These are phyloP conservation scores for Lodderomyces oxycetoniae DNA, from an alignment of 1,139 yeast species.

Conservation along the genomic window DNA sequence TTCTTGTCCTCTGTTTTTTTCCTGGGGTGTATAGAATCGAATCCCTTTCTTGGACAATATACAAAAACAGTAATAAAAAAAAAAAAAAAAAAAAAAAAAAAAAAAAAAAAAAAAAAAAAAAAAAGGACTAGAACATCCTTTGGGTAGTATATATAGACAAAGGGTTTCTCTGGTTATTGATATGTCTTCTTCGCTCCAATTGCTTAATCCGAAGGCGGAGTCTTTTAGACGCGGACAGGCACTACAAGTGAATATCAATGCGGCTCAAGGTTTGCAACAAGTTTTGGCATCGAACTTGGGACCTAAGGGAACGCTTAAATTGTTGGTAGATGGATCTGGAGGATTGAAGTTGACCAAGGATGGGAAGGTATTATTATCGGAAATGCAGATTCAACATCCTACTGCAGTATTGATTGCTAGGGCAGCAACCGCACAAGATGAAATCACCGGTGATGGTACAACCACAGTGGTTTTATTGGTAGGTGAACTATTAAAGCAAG, in stretches of 20 bases:
- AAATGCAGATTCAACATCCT: conserved; percentile 99
- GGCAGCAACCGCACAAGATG: conserved; percentile 98
- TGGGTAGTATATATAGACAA: background rate
- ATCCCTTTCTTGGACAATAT: no score
- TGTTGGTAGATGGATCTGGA: conserved; percentile 97
- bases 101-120: conserved; percentile 1
- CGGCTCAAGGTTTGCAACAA: conserved; percentile 95
- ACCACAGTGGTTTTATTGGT: conserved; percentile 94
- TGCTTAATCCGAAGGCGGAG: conserved; percentile 95
- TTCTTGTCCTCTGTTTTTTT: no score
- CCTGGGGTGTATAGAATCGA: no score
- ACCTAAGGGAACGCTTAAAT: conserved; percentile 94
- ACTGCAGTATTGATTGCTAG: conserved; percentile 98
- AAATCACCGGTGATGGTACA: conserved; percentile 98
- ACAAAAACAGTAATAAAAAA: conserved; percentile 1
- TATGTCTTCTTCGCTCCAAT: conserved; percentile 68
- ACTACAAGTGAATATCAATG: conserved; percentile 86
- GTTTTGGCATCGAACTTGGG: conserved; percentile 90
- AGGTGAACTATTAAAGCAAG: conserved; percentile 92
- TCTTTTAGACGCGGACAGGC: conserved; percentile 93
- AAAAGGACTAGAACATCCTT: background rate
- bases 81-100: conserved; percentile 1
- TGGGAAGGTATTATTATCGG: conserved; percentile 88
- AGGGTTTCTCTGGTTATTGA: background rate
- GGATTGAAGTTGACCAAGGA: conserved; percentile 93